Evolutionary conservation across 768 basidiomycete genomes (phyloP), one percentile per base, ranked within the genome.

Genomic region (Naganishia friedmannii): DNA sequence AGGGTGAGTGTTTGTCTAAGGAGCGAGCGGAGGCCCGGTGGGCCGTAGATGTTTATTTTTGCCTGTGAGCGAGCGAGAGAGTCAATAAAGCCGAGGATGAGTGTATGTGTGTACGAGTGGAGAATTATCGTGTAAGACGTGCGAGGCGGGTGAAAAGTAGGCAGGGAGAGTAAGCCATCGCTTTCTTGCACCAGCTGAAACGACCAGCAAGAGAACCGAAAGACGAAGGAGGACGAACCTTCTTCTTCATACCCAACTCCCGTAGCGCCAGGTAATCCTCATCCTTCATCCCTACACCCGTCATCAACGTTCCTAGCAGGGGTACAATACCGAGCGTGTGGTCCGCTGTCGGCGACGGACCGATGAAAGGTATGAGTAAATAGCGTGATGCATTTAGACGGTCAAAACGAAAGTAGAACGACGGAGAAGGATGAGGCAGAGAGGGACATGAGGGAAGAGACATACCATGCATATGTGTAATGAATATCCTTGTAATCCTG

Each of bases 401-500:
- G 17, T 31, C 7, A 19, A 19, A 6, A 2, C 3, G 5, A 8
- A 63, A 15, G n/a, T 7, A 46, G 32, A 37, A 17, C 15, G 23
- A 63, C 3, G 32, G 6, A 39, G 29, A 32, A 32, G 8, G 58
- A 32, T 9, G 26, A 17, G 29, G 32, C 7, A 34, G 19, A 29
- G 23, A 28, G 15, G 53, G 26, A n/a, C 32, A 19, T 13, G 23
- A 42, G 39, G 13, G 39, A 7, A 28, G 12, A 15, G 63, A 34
- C 65, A 12, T 53, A 63, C 60, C 70, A 26, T 80, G 79, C 75
- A 80, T 74, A 66, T 80, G 79, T 0, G 79, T 79, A 60, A 80
- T 76, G 72, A 80, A 80, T 26, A 80, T 66, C 42, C 77, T 71
- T 23, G 75, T 69, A 65, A 80, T 78, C 39, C 77, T 76, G 48